A percentile compares a stretch with the other conserved stretches of the same genome.
Conservation (phyloP, 352 stramenopile species). For the Phytophthora litchii region DNA sequence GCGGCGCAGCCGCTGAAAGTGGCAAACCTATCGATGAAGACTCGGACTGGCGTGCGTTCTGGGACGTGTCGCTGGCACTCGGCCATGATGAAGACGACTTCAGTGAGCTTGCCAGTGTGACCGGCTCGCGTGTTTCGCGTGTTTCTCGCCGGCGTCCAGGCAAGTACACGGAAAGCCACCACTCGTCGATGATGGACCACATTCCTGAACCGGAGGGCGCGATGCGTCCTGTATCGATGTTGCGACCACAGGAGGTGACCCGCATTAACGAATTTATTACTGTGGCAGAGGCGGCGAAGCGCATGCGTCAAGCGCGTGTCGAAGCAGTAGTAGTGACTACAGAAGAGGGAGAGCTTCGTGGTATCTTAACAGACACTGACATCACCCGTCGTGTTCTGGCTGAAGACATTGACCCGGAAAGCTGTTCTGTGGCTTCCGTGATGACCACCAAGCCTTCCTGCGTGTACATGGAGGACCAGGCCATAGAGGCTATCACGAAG, state of each 20-base stretch:
- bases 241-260: slow-evolving; percentile 80
- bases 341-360: slow-evolving; percentile 77
- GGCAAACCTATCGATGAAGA: slow-evolving; percentile 46
- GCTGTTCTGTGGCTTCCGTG: slow-evolving; percentile 76
- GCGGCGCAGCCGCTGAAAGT: slow-evolving; percentile 52
- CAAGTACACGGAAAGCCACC: slow-evolving; percentile 46
- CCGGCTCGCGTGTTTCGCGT: slow-evolving; percentile 55
- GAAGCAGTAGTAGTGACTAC: slow-evolving; percentile 89
- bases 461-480: slow-evolving; percentile 80
- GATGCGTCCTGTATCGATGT: slow-evolving; percentile 77
- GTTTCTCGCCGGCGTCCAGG: slow-evolving; percentile 43
- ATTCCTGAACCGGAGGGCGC: slow-evolving; percentile 66
- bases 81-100: slow-evolving; percentile 74
- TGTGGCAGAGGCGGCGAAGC: slow-evolving; percentile 79
- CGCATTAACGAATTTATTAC: slow-evolving; percentile 89
- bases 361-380: slow-evolving; percentile 89
- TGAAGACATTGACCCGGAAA: slow-evolving; percentile 81
- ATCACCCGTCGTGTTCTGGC: slow-evolving; percentile 85
- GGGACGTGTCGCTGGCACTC: slow-evolving; percentile 88
- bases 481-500: slow-evolving; percentile 88
- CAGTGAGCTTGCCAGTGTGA: slow-evolving; percentile 74
- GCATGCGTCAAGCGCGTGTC: slow-evolving; percentile 81
- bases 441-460: slow-evolving; percentile 88
- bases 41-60: slow-evolving; percentile 88
- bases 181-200: slow-evolving; percentile 52